phyloP scores from a whole-genome alignment of 108 stramenopile species.

The Nitzschia inconspicua region DNA sequence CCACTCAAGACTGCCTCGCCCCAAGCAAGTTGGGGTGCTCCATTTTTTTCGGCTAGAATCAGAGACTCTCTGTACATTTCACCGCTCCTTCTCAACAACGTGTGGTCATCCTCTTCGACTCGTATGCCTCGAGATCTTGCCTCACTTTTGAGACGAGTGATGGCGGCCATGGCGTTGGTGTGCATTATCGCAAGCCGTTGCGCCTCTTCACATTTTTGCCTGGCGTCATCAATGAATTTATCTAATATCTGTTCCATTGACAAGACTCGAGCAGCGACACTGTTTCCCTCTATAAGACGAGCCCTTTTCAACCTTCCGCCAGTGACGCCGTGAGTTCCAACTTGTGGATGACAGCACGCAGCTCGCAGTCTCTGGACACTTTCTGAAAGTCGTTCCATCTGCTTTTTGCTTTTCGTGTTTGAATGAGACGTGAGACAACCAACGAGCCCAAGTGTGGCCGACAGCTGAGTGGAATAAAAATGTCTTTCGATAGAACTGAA shows the following conservation, averaged over 20 bases:
- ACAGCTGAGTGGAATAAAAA: slow-evolving; percentile 60
- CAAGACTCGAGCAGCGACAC: slow-evolving; percentile 23
- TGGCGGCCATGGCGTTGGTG: slow-evolving; percentile 57
- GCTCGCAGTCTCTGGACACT: slow-evolving; percentile 52
- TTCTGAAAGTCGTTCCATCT: slow-evolving; percentile 29
- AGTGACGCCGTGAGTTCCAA: slow-evolving; percentile 48
- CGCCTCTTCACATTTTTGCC: slow-evolving; percentile 55
- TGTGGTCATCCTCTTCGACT: slow-evolving; percentile 26
- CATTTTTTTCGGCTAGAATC: slow-evolving; percentile 39
- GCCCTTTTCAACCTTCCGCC: background rate
- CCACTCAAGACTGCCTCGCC: slow-evolving; percentile 49
- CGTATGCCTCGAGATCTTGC: slow-evolving; percentile 11
- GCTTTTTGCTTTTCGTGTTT: slow-evolving; percentile 14
- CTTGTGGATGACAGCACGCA: slow-evolving; percentile 80
- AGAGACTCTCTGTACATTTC: slow-evolving; percentile 44
- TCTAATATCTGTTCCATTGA: slow-evolving; percentile 63
- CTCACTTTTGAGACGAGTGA: slow-evolving; percentile 53
- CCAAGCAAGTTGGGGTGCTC: slow-evolving; percentile 30
- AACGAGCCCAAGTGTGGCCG: slow-evolving; percentile 37
- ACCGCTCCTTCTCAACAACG: slow-evolving; percentile 30
- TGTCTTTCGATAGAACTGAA: slow-evolving; percentile 62
- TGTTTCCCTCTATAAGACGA: background rate
- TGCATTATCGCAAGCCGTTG: slow-evolving; percentile 55
- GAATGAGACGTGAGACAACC: background rate
- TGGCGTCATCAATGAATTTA: slow-evolving; percentile 62